Evolutionary conservation across 495 filamentous ascomycete genomes (phyloP).

Genomic region (Neurospora cerealis): DNA sequence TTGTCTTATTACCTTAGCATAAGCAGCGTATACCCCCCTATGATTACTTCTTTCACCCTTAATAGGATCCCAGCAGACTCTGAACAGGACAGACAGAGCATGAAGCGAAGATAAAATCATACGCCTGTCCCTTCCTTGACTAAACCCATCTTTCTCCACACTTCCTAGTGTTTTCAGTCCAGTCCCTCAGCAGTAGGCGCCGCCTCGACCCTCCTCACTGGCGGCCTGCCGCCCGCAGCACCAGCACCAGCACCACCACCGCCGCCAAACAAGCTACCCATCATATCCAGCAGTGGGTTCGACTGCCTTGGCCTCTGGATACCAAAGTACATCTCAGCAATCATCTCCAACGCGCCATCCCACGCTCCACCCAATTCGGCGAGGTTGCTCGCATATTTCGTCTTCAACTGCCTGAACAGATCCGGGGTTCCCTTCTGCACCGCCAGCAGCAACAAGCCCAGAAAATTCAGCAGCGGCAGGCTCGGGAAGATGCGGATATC

Average conservation of each 20-base stretch:
- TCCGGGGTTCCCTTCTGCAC: constrained; percentile 70
- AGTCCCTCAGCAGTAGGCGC: constrained; percentile 43
- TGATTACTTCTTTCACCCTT: background rate
- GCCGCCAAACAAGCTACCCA: constrained; percentile 86
- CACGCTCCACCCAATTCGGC: constrained; percentile 59
- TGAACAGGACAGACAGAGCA: background rate
- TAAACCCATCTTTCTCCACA: background rate
- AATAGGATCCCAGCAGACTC: background rate
- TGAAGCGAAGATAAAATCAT: background rate
- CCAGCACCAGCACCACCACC: constrained; percentile 38
- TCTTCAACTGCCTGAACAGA: constrained; percentile 71
- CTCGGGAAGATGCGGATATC: constrained; percentile 78
- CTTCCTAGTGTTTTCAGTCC: constrained; percentile 24
- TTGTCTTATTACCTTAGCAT: background rate
- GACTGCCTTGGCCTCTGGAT: constrained; percentile 80
- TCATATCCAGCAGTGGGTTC: constrained; percentile 93
- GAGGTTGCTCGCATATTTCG: constrained; percentile 70
- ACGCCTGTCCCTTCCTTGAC: background rate
- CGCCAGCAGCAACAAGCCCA: constrained; percentile 71
- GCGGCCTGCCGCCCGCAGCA: constrained; percentile 29
- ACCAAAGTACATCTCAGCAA: constrained; percentile 96
- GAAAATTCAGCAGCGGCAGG: constrained; percentile 86
- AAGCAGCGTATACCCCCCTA: background rate
- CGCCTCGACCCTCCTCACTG: constrained; percentile 33
- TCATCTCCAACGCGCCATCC: constrained; percentile 75